phyloP scores from a whole-genome alignment of 164 flowering plant genomes.

The Paratinospora sagittata region DNA sequence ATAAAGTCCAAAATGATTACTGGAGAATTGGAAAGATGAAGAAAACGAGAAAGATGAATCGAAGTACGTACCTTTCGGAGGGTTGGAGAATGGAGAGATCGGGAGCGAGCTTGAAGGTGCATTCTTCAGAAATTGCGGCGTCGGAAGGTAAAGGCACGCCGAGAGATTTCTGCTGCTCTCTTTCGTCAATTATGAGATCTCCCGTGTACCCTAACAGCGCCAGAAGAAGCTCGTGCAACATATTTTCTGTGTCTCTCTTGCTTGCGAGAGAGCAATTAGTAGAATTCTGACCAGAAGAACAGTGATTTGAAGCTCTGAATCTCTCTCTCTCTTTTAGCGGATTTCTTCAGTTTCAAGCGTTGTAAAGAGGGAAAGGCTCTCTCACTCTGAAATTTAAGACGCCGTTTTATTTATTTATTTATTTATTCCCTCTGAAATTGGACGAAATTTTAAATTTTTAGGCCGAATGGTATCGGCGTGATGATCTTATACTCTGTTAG shows the following conservation, averaged over 20 bases:
- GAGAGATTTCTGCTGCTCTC: conserved; percentile 50
- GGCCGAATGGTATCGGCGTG: no score
- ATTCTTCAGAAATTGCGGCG: conserved; percentile 40
- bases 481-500: no score
- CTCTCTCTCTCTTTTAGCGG: neutral
- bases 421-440: no score
- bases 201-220: conserved; percentile 92
- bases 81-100: conserved; percentile 75
- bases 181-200: conserved; percentile 77
- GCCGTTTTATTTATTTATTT: no score
- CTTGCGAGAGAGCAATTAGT: neutral
- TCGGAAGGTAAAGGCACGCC: conserved; percentile 36
- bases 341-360: neutral
- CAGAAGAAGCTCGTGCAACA: conserved; percentile 81
- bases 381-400: neutral
- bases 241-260: conserved; percentile 7
- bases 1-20: neutral
- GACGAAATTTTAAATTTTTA: no score
- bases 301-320: neutral
- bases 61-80: conserved; percentile 46
- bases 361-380: neutral
- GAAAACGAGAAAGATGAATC: neutral
- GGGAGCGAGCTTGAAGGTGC: conserved; percentile 80
- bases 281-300: neutral
- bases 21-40: neutral